These are phyloP conservation scores for Nannochloropsis oceanica DNA, from an alignment of 108 stramenopile species.

Conservation along the genomic window DNA sequence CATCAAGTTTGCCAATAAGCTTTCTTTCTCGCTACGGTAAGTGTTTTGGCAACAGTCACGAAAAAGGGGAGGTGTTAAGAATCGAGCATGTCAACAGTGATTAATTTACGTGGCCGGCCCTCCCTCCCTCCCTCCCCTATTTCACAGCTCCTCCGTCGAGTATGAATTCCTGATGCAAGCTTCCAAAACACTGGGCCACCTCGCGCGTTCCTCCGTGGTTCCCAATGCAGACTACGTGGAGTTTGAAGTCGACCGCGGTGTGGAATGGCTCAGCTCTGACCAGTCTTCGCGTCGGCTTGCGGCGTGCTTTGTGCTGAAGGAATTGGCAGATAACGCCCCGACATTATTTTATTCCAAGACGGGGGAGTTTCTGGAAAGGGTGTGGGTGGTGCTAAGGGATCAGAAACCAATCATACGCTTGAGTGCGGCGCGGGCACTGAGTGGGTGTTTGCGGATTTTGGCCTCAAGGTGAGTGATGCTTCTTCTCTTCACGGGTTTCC, in stretches of 20 bases:
- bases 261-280: constrained; percentile 62
- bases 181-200: constrained; percentile 66
- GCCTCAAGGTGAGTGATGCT: background rate
- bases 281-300: constrained; percentile 51
- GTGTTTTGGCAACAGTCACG: no score
- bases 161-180: constrained; percentile 65
- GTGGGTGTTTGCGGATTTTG: constrained; percentile 37
- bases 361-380: constrained; percentile 66
- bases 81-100: background rate
- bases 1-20: constrained; percentile 73
- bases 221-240: constrained; percentile 62
- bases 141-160: constrained; percentile 38
- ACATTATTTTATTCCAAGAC: constrained; percentile 72
- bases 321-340: constrained; percentile 74
- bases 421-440: constrained; percentile 77
- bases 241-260: constrained; percentile 65
- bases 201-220: constrained; percentile 49
- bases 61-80: no score
- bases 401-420: constrained; percentile 63
- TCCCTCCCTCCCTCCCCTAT: background rate
- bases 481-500: background rate
- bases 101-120: background rate
- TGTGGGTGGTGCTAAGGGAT: constrained; percentile 63
- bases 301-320: constrained; percentile 62
- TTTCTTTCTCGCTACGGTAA: constrained; percentile 47